Evolutionary conservation across 2,329 filamentous ascomycete species (phyloP).

Genomic region (Sarocladiaceae sp.): DNA sequence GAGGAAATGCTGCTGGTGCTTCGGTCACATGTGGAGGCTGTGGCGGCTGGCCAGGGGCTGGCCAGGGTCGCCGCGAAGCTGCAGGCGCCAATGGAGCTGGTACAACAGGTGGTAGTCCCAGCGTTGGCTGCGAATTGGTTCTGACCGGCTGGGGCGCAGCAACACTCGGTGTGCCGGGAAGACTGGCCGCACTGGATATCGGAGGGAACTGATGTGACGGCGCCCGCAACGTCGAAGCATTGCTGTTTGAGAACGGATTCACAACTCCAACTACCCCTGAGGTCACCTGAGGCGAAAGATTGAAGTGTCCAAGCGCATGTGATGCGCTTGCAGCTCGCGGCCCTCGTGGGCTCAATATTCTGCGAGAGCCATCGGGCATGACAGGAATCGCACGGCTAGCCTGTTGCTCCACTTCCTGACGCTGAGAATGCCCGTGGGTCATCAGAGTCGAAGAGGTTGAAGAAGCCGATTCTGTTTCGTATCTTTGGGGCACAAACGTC

Average conservation of each 20-base stretch:
- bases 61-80: background rate
- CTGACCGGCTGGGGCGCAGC: background rate
- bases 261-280: too few relatives aligned
- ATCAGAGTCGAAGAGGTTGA: background rate
- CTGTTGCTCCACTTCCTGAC: background rate
- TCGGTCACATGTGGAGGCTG: background rate
- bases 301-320: background rate
- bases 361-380: background rate
- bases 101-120: background rate
- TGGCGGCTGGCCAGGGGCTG: background rate
- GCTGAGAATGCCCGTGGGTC: background rate
- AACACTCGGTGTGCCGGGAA: background rate
- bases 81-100: background rate
- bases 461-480: background rate
- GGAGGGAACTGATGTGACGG: background rate
- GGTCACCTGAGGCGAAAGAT: background rate
- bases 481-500: background rate
- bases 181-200: slow-evolving; percentile 2
- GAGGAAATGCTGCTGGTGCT: background rate
- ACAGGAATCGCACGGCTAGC: background rate
- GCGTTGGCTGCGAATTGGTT: background rate
- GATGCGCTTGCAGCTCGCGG: slow-evolving; percentile 6
- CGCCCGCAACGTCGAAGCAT: background rate
- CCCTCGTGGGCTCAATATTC: background rate
- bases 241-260: too few relatives aligned